These are phyloP conservation scores for Boletus vermiculosoides DNA, from an alignment of 768 basidiomycete species.

Conservation along the genomic window DNA sequence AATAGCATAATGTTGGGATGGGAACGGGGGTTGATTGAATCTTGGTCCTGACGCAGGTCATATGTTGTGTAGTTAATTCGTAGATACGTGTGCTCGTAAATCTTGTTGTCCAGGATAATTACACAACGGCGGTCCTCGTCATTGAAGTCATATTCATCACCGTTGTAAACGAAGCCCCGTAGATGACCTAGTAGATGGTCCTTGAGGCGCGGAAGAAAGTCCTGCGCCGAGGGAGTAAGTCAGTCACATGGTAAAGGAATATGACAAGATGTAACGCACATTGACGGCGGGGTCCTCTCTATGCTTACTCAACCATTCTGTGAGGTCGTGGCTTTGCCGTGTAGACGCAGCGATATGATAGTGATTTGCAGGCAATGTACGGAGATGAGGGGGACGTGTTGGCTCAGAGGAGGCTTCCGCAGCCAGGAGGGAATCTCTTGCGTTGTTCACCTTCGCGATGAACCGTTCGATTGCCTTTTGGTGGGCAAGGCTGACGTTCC, in stretches of 20 bases:
- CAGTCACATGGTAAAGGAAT: too few species aligned
- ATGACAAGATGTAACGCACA: too few species aligned
- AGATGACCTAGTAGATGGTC: background rate
- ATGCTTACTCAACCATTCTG: background rate
- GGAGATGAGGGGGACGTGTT: background rate
- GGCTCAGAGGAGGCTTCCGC: background rate
- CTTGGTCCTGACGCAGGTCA: conserved; percentile 30
- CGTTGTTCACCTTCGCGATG: background rate
- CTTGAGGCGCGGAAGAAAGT: background rate
- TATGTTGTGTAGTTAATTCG: too few species aligned
- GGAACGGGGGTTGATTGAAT: conserved; percentile 36
- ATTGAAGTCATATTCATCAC: conserved; percentile 27
- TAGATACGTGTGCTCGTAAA: conserved; percentile 6
- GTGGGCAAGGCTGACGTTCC: background rate
- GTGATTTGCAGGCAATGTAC: background rate
- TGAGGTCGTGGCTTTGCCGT: background rate
- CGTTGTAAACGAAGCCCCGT: background rate
- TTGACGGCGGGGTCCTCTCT: background rate
- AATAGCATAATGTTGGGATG: conserved; percentile 39
- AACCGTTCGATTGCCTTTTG: background rate
- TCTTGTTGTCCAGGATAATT: conserved; percentile 13
- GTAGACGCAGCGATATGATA: background rate
- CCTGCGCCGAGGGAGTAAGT: background rate
- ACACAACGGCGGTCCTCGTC: conserved; percentile 24
- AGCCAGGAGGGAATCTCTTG: background rate